Evolutionary conservation across 78 protist genomes (phyloP), one percentile per base, ranked within the genome.

Genomic region (Chrysochromulina tobinii): DNA sequence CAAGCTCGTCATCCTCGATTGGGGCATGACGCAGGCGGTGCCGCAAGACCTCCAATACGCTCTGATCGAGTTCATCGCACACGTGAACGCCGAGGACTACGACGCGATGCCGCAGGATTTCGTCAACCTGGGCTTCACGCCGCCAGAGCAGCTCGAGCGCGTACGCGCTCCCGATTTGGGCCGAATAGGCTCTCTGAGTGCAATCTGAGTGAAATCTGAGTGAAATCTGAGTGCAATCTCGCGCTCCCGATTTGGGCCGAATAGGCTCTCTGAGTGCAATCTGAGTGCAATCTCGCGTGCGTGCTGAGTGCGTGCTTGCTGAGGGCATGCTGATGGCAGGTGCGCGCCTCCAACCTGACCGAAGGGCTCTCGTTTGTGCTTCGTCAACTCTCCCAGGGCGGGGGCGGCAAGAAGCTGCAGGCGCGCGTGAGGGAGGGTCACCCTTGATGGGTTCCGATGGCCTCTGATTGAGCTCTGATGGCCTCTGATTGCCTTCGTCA

Each of bases 381-480:
- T 61, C 50, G 64, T 57, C 91, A 89, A 86, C 85, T 89, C 53
- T 61, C 72, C 58, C 53, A 73, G 86, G 91, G 91, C 57, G 91
- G 91, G 17, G 91, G 91, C 18, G 55, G 64, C 68, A 89, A 89
- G 91, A 89, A 89, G 91, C 14, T 72, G 91, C 68, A 54, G 59
- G 91, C 2, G 91, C 83, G 91, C 53, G 61, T 89, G 54, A 1
- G 6, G 53, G 21, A 53, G 48, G 54, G 38, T 38, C 38, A 38
- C 38, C 38, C 38, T 38, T 38, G 38, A 38, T 38, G 38, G 38
- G 38, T 0, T 38, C 38, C 38, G 38, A 38, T 38, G 38, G 38
- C 38, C 38, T 38, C 38, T 38, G 38, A 38, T 38, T 38, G 38
- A 38, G 38, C 38, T 38, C 38, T 38, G 38, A 38, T 38, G 38